These are phyloP conservation scores for Sporothrix variecibatus DNA, from an alignment of 2,329 filamentous ascomycete genomes.

Conservation along the genomic window DNA sequence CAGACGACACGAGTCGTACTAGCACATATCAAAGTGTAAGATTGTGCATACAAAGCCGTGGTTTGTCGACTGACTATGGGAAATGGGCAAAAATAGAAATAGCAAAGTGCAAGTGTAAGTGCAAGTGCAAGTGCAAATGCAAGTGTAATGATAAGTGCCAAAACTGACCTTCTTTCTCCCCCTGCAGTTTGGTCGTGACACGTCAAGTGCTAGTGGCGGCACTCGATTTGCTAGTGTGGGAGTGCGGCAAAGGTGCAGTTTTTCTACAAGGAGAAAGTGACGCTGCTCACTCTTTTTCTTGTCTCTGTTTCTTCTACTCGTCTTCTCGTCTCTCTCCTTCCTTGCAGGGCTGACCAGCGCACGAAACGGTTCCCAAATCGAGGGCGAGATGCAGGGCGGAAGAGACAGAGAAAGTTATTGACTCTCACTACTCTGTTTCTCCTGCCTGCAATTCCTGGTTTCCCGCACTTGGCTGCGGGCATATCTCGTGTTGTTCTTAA, in stretches of 20 bases:
- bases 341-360: neutral
- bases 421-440: neutral
- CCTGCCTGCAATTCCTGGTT: neutral
- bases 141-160: neutral
- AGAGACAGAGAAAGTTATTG: neutral
- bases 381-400: neutral
- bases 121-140: neutral
- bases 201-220: slow-evolving; percentile 1
- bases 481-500: neutral
- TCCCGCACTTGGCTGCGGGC: neutral
- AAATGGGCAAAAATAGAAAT: neutral
- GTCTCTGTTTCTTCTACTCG: neutral
- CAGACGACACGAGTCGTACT: neutral
- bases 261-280: too few relatives aligned
- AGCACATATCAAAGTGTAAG: neutral
- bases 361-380: neutral
- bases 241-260: too few relatives aligned
- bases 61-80: neutral
- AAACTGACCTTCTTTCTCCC: neutral
- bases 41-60: neutral
- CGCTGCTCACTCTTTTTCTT: neutral
- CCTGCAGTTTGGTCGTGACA: neutral
- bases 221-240: neutral
- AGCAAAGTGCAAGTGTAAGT: neutral
- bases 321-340: neutral